Evolutionary conservation across 345 rosid genomes (phyloP).

Genomic region (Pseudoturritis turrita): DNA sequence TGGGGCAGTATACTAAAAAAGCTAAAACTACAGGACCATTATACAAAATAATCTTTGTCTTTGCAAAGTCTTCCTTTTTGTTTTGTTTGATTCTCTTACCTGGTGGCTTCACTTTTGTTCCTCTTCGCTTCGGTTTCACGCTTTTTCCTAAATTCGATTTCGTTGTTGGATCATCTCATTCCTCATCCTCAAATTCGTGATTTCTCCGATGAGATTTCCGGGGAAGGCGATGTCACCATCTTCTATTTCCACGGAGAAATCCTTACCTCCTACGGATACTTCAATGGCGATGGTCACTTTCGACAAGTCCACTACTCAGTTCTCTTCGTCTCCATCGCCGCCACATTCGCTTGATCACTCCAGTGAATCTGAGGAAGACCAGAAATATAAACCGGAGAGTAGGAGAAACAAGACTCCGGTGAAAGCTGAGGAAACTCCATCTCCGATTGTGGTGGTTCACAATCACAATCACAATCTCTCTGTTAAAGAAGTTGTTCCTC

Average conservation of each 20-base stretch:
- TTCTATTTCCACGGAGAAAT: constrained; percentile 5
- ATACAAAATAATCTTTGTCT: not conserved
- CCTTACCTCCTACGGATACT: constrained; percentile 32
- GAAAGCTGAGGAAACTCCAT: constrained; percentile 14
- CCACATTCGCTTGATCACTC: constrained; percentile 41
- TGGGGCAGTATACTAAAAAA: not conserved
- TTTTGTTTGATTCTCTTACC: constrained; percentile 1
- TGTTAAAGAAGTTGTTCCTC: constrained; percentile 22
- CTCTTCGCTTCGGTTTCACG: constrained; percentile 11
- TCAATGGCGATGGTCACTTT: constrained; percentile 61
- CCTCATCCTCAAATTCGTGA: not conserved
- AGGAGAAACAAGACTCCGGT: constrained; percentile 7
- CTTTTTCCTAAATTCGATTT: constrained; percentile 22
- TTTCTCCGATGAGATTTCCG: constrained; percentile 24
- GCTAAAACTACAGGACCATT: not conserved
- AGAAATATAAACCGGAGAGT: not conserved
- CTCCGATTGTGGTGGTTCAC: constrained; percentile 30
- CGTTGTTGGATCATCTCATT: not conserved
- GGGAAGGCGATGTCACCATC: constrained; percentile 19
- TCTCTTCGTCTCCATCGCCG: constrained; percentile 43
- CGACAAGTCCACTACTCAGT: constrained; percentile 50
- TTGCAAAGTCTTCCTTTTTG: constrained; percentile 1
- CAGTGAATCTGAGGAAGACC: constrained; percentile 17
- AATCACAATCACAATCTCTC: constrained; percentile 11
- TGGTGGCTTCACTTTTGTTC: constrained; percentile 12